A percentile compares a stretch with the other conserved stretches of the same genome.
Evolutionary conservation across 768 basidiomycete genomes (phyloP).

Genomic region (Strobilomyces dryophilus): DNA sequence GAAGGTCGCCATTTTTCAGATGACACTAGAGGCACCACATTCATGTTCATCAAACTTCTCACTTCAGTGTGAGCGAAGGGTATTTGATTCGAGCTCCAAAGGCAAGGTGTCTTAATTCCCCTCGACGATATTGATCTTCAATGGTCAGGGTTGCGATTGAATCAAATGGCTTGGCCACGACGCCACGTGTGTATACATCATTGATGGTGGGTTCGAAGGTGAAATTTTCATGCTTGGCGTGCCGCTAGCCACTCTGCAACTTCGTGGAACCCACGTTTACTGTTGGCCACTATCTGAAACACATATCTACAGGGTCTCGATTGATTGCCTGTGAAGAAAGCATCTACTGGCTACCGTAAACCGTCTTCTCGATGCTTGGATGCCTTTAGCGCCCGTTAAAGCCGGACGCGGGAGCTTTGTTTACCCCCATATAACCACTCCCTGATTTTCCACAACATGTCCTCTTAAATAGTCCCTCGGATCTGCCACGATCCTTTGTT

Average conservation of each 20-base stretch:
- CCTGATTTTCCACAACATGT: neutral
- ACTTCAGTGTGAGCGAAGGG: too few relatives aligned
- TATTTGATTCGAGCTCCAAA: too few relatives aligned
- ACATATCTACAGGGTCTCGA: neutral
- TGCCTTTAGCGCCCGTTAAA: neutral
- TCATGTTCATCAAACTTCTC: too few relatives aligned
- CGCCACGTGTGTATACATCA: too few relatives aligned
- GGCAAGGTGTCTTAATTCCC: too few relatives aligned
- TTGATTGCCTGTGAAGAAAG: neutral
- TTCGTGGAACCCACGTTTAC: neutral
- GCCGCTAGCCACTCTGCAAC: too few relatives aligned
- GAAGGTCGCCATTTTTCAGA: too few relatives aligned
- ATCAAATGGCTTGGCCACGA: too few relatives aligned
- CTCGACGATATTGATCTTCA: too few relatives aligned
- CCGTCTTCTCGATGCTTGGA: neutral
- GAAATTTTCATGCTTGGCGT: neutral
- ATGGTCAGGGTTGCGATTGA: too few relatives aligned
- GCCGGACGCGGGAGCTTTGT: neutral
- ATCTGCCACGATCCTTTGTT: neutral
- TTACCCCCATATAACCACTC: neutral
- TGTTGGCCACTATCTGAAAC: neutral
- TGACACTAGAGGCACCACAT: too few relatives aligned
- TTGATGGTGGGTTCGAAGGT: neutral
- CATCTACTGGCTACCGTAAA: neutral
- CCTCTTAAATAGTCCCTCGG: slow-evolving; percentile 1